Percentiles rank a stretch among this genome's conserved stretches.
phyloP scores from a whole-genome alignment of 305 asterid species.

The Rubia peregrina region DNA sequence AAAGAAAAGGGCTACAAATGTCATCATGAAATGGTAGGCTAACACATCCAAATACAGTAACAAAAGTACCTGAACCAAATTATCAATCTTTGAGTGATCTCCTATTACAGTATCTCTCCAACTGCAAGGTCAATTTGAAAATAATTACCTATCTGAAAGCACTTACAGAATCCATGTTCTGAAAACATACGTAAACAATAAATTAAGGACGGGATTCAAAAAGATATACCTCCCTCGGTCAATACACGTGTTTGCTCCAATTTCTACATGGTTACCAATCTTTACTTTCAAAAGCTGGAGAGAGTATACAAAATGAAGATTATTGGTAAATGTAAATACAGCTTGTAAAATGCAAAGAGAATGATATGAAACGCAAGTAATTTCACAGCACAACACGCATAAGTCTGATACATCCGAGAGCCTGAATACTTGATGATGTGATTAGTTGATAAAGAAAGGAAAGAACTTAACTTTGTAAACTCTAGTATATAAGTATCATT shows the following conservation, averaged over 20 bases:
- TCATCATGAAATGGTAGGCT: background rate
- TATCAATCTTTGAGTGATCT: slow-evolving; percentile 82
- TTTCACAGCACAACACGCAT: slow-evolving; percentile 9
- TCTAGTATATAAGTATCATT: slow-evolving; percentile 22
- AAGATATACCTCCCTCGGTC: slow-evolving; percentile 80
- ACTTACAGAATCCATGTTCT: slow-evolving; percentile 8
- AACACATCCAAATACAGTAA: slow-evolving; percentile 11
- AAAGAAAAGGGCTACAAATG: slow-evolving; percentile 22
- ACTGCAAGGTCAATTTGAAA: slow-evolving; percentile 33
- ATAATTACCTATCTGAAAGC: slow-evolving; percentile 9
- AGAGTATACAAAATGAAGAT: slow-evolving; percentile 4
- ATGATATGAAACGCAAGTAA: background rate
- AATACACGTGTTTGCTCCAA: slow-evolving; percentile 91
- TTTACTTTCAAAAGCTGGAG: slow-evolving; percentile 56
- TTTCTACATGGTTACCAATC: slow-evolving; percentile 75
- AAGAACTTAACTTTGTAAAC: slow-evolving; percentile 10
- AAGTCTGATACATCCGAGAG: slow-evolving; percentile 31
- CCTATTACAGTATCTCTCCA: slow-evolving; percentile 90
- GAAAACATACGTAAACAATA: background rate
- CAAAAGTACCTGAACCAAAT: slow-evolving; percentile 73
- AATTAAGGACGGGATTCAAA: slow-evolving; percentile 10
- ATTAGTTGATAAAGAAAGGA: background rate
- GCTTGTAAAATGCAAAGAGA: background rate
- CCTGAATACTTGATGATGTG: background rate
- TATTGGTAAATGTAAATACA: background rate